Conservation (phyloP, 805 yeast genomes). For the Candida railenensis region DNA sequence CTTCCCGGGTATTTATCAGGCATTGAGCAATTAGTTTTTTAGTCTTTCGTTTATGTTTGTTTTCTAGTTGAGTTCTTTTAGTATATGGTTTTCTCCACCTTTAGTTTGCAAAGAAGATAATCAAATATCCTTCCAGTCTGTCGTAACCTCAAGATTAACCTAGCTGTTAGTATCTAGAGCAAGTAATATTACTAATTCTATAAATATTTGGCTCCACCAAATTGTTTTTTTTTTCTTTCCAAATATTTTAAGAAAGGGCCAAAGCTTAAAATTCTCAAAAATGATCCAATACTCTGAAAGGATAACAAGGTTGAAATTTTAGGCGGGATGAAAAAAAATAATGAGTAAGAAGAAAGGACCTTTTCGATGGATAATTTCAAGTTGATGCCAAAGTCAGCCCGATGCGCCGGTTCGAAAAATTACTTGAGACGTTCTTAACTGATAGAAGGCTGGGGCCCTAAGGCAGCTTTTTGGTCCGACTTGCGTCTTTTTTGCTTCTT, state of each 20-base stretch:
- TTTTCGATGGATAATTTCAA: not conserved
- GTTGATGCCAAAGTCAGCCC: too few relatives aligned
- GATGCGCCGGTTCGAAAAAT: too few relatives aligned
- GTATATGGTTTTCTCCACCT: not conserved
- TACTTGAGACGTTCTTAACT: too few relatives aligned
- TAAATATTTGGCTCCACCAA: too few relatives aligned
- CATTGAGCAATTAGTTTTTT: not conserved
- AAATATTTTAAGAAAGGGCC: not conserved
- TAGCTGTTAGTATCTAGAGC: too few relatives aligned
- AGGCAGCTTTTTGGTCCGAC: too few relatives aligned
- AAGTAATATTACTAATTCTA: too few relatives aligned
- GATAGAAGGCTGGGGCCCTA: too few relatives aligned
- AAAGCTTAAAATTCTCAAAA: not conserved
- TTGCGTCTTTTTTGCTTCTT: too few relatives aligned
- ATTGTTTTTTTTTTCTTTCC: not conserved
- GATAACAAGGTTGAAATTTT: not conserved
- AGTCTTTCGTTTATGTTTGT: not conserved
- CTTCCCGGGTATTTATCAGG: constrained; percentile 13
- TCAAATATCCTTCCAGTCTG: too few relatives aligned
- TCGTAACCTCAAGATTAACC: too few relatives aligned
- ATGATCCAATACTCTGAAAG: not conserved
- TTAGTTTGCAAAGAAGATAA: too few relatives aligned
- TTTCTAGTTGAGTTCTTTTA: not conserved
- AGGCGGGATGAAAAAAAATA: not conserved
- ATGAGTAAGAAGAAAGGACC: not conserved